These are phyloP conservation scores for Morella rubra DNA, from an alignment of 306 rosid genomes.

Conservation along the genomic window DNA sequence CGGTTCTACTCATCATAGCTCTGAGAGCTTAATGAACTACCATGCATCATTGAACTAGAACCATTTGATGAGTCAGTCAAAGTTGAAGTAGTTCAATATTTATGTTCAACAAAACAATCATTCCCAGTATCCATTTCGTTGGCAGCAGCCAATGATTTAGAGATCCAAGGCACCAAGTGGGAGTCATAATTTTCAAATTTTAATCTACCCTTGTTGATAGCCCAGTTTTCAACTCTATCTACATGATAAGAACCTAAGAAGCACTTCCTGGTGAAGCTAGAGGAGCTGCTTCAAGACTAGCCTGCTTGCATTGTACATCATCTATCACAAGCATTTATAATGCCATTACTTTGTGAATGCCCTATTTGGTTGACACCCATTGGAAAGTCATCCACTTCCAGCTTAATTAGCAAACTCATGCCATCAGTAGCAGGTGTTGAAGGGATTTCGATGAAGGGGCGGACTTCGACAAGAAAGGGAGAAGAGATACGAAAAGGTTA, in stretches of 20 bases:
- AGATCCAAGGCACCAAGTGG: constrained; percentile 39
- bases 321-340: constrained; percentile 32
- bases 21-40: constrained; percentile 61
- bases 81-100: constrained; percentile 51
- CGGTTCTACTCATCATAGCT: constrained; percentile 52
- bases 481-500: too few relatives aligned
- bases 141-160: constrained; percentile 42
- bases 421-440: constrained; percentile 21
- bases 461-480: too few relatives aligned
- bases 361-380: constrained; percentile 21
- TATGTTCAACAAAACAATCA: constrained; percentile 41
- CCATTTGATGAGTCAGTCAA: constrained; percentile 60
- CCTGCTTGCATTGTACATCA: constrained; percentile 32
- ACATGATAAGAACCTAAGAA: constrained; percentile 29
- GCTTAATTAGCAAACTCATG: constrained; percentile 38
- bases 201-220: constrained; percentile 25
- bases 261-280: constrained; percentile 33
- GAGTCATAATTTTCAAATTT: constrained; percentile 31
- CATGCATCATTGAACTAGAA: constrained; percentile 45
- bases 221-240: constrained; percentile 23
- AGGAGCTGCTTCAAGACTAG: constrained; percentile 27
- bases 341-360: constrained; percentile 20
- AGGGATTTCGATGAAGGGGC: too few relatives aligned
- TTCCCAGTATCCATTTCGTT: constrained; percentile 40
- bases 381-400: constrained; percentile 48